Conservation (phyloP, 345 rosid genomes). For the Populus nigra region DNA sequence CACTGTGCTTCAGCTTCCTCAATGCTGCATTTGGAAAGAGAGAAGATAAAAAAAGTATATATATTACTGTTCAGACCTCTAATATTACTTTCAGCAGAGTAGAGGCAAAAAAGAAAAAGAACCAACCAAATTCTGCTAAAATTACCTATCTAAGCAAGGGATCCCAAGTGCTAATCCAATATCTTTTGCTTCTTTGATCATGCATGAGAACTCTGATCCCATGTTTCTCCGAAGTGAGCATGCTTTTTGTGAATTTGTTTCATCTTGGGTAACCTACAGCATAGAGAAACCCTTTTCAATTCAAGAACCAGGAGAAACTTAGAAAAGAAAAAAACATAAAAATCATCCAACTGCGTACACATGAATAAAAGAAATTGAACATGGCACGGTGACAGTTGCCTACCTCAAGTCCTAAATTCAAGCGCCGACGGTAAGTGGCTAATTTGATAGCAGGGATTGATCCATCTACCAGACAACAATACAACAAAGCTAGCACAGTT, state of each 20-base stretch:
- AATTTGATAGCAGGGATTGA: constrained; percentile 86
- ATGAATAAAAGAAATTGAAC: background rate
- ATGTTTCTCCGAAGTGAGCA: constrained; percentile 72
- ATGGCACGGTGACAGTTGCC: background rate
- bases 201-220: constrained; percentile 89
- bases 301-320: background rate
- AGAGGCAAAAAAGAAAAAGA: background rate
- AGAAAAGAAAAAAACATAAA: background rate
- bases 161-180: constrained; percentile 79
- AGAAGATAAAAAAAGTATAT: background rate
- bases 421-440: constrained; percentile 68
- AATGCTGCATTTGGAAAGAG: constrained; percentile 41
- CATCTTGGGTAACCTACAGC: constrained; percentile 56
- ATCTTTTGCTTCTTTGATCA: constrained; percentile 78
- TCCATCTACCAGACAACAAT: constrained; percentile 53
- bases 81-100: background rate
- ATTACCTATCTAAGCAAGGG: constrained; percentile 90
- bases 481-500: background rate
- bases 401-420: constrained; percentile 63
- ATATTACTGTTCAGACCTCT: background rate
- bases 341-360: background rate
- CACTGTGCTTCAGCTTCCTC: constrained; percentile 99
- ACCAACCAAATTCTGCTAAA: background rate
- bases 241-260: constrained; percentile 34
- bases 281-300: background rate